Conservation (phyloP, 2,329 filamentous ascomycete genomes). For the Coleophoma cylindrospora region DNA sequence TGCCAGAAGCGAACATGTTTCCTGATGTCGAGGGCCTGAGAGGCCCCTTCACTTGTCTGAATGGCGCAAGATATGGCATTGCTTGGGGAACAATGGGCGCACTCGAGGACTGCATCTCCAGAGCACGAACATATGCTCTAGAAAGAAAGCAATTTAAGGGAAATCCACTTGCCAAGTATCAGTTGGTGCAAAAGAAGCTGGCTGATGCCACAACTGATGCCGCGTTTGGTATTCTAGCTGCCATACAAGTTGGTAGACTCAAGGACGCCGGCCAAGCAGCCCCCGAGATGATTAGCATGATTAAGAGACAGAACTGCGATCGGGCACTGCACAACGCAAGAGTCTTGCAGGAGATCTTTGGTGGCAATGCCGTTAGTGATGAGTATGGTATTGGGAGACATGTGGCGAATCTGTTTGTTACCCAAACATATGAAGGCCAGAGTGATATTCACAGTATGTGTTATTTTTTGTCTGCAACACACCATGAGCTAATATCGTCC, state of each 20-base stretch:
- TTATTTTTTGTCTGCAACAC: not conserved
- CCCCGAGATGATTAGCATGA: conserved; percentile 95
- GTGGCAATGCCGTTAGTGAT: conserved; percentile 95
- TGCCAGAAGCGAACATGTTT: conserved; percentile 90
- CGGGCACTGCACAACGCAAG: conserved; percentile 75
- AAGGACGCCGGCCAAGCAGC: conserved; percentile 86
- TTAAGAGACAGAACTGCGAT: conserved; percentile 98
- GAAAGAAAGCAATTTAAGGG: conserved; percentile 95
- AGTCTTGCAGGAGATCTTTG: conserved; percentile 88
- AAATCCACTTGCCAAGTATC: conserved; percentile 92
- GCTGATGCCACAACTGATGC: conserved; percentile 89
- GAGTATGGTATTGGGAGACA: conserved; percentile 95
- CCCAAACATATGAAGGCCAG: conserved; percentile 97
- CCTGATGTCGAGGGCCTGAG: conserved; percentile 79
- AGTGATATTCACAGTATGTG: conserved; percentile 75
- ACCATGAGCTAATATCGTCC: conserved; percentile 20
- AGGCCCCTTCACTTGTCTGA: conserved; percentile 91
- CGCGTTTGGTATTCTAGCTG: conserved; percentile 84
- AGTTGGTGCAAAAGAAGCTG: conserved; percentile 96
- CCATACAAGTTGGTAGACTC: conserved; percentile 83
- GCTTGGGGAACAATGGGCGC: conserved; percentile 91
- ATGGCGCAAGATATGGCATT: conserved; percentile 90
- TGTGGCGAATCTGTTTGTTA: conserved; percentile 93
- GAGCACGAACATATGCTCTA: conserved; percentile 80
- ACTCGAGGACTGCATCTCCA: conserved; percentile 81